Evolutionary conservation across 306 rosid genomes (phyloP).

Genomic region (Acacia crassicarpa): DNA sequence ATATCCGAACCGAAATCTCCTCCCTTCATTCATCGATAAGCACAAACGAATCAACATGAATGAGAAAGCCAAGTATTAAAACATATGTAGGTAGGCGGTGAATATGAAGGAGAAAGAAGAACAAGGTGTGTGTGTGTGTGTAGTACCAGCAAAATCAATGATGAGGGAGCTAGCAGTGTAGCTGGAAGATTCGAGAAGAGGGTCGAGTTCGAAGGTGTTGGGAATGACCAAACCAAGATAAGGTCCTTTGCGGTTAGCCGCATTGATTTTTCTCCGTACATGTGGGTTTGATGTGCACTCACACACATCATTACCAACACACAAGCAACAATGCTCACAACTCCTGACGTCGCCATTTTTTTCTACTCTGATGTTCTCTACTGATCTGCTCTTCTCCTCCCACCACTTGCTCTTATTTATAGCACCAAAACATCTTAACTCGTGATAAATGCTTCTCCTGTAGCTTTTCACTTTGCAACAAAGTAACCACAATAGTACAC

Average conservation of each 20-base stretch:
- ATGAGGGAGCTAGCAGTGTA: conserved; percentile 6
- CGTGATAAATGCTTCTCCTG: background rate
- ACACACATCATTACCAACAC: background rate
- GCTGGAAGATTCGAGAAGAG: conserved; percentile 38
- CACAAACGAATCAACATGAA: background rate
- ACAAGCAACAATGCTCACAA: background rate
- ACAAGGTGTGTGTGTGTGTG: background rate
- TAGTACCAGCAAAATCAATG: conserved; percentile 41
- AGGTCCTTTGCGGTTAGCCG: conserved; percentile 39
- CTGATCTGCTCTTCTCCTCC: background rate
- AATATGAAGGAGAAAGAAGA: background rate
- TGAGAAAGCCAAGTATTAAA: too few relatives aligned
- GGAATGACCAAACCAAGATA: conserved; percentile 49
- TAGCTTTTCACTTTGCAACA: too few relatives aligned
- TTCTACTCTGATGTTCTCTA: background rate
- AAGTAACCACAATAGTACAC: too few relatives aligned
- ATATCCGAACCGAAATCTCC: background rate
- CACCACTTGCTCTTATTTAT: background rate
- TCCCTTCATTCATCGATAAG: background rate
- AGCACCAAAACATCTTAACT: background rate
- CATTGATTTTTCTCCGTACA: background rate
- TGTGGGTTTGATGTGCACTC: background rate
- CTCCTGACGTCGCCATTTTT: background rate
- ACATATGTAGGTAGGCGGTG: too few relatives aligned
- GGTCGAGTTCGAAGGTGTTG: conserved; percentile 42